Evolutionary conservation across 176 grass and related monocot genomes (phyloP), one percentile per base, ranked within the genome.

Genomic region (Phoenix dactylifera): DNA sequence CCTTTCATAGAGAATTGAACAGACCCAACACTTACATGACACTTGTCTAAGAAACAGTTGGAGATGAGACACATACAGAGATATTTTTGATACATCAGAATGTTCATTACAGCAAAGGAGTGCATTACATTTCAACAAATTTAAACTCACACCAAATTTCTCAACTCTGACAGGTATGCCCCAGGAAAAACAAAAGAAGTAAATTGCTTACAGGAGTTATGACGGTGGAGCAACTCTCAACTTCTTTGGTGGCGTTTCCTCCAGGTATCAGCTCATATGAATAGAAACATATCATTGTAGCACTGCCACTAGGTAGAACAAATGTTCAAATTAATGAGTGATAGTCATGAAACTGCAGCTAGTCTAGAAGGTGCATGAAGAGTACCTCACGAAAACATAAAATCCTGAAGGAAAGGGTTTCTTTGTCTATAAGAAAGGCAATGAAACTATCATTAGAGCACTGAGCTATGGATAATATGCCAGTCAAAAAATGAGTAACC

Each of bases 221-320:
- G 55, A 58, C 3, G 55, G 9, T 14, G 74, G 64, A 26, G 79
- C 57, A 20, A 51, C 55, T 3, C 67, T 74, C 68, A 75, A 68
- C 77, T 84, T 84, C 67, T 95, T 95, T 30, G 90, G 86, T 50
- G 86, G 86, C 0, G 62, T 95, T 90, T 18, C 90, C 90, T 39
- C 86, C 90, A 39, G 85, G 72, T 51, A 84, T 50, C 24, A 95
- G 4, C 24, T 89, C 90, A 16, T 95, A 95, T 0, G 62, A 67
- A 67, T 95, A 95, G 71, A 95, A 95, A 72, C 86, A 90, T 24
- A 89, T 78, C 86, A 95, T 95, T 12, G 68, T 55, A 4, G 39
- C 77, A 50, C 90, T 90, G 80, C 15, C 57, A 50, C 49, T 56
- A 80, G 9, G 51, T 57, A 76, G 52, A n/a, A 54, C 7, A 22